A percentile compares a stretch with the other conserved stretches of the same genome.
Conservation (phyloP, 2,329 filamentous ascomycete genomes). For the Aspergillus piperis region DNA sequence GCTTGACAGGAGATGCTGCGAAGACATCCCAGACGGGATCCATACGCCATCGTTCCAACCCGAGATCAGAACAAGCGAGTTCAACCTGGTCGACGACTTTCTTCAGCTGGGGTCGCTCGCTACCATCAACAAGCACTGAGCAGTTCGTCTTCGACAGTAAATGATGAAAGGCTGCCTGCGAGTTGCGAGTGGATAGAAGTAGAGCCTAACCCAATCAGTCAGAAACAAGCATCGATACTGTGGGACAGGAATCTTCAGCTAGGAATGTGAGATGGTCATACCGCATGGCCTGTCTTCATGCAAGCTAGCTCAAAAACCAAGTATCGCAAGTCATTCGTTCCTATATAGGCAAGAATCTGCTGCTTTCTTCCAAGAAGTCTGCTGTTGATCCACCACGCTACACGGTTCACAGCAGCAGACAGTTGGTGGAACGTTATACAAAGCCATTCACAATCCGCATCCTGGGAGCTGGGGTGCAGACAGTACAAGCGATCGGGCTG, state of each 20-base stretch:
- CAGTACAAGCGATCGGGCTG: not conserved
- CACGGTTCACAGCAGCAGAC: not conserved
- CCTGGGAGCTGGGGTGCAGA: not conserved
- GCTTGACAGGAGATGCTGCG: not conserved
- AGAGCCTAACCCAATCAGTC: not conserved
- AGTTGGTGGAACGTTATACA: not conserved
- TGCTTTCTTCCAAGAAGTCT: not conserved
- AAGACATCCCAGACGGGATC: not conserved
- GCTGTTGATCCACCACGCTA: conserved; percentile 9
- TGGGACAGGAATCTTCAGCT: not conserved
- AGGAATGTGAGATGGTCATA: not conserved
- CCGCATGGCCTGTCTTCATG: conserved; percentile 27
- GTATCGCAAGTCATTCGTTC: conserved; percentile 28
- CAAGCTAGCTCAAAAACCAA: conserved; percentile 25
- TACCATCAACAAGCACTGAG: not conserved
- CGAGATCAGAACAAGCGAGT: not conserved
- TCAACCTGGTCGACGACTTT: not conserved
- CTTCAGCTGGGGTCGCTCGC: not conserved
- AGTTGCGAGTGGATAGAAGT: conserved; percentile 6
- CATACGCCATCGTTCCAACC: conserved; percentile 1
- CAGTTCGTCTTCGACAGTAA: not conserved
- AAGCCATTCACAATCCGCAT: not conserved
- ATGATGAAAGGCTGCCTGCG: not conserved
- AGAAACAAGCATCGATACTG: not conserved
- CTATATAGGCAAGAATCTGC: conserved; percentile 26